These are phyloP conservation scores for Rhododendron vialii DNA, from an alignment of 148 eudicot species.

Conservation along the genomic window DNA sequence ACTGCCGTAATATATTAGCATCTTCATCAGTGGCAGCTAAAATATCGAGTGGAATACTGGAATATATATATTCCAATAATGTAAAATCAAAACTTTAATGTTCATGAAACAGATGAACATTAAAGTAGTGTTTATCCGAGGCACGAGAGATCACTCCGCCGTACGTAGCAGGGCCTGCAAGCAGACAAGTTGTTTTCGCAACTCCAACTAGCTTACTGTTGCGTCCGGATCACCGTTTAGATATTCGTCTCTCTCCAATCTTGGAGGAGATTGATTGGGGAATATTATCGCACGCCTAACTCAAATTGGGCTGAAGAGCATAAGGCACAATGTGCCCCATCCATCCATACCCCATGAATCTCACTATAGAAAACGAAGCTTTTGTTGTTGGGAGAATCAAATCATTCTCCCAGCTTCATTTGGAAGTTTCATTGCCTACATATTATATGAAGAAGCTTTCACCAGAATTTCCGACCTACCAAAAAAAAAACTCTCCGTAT, in stretches of 20 bases:
- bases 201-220: not conserved
- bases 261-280: not conserved
- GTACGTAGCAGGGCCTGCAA: not conserved
- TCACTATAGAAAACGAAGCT: not conserved
- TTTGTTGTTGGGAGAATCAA: not conserved
- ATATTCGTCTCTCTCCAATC: not conserved
- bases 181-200: too few relatives aligned
- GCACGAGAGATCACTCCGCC: too few relatives aligned
- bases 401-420: not conserved
- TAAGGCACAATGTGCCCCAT: not conserved
- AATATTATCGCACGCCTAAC: not conserved
- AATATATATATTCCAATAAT: not conserved
- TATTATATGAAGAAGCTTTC: not conserved
- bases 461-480: not conserved
- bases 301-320: conserved; percentile 1
- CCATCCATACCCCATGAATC: not conserved
- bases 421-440: not conserved
- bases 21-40: not conserved
- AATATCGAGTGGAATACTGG: not conserved
- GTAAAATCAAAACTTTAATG: not conserved
- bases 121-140: not conserved
- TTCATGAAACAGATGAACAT: not conserved
- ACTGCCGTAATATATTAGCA: not conserved
- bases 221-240: not conserved
- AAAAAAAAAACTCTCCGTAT: too few relatives aligned